Evolutionary conservation across 2,329 filamentous ascomycete genomes (phyloP).

Genomic region (Penicillium verrucosum): DNA sequence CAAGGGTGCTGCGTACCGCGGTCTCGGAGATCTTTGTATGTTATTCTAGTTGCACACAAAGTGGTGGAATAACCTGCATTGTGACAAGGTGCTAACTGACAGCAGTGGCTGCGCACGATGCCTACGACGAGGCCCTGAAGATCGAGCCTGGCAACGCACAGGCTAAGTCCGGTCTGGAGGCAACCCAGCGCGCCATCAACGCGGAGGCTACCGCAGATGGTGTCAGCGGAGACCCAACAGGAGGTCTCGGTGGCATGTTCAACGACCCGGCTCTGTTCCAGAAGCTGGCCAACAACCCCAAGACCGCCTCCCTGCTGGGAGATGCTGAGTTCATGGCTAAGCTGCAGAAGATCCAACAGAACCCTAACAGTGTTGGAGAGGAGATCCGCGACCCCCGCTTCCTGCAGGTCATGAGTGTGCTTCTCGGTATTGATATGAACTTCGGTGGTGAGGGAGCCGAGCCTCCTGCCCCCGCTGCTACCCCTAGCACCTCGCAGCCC

Average conservation of each 20-base stretch:
- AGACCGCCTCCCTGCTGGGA: conserved; percentile 76
- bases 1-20: conserved; percentile 88
- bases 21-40: conserved; percentile 72
- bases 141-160: conserved; percentile 87
- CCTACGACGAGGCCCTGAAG: conserved; percentile 93
- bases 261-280: conserved; percentile 84
- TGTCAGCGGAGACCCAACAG: conserved; percentile 62
- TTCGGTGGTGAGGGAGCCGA: conserved; percentile 54
- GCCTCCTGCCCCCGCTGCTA: conserved; percentile 70
- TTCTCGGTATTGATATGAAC: conserved; percentile 91
- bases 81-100: conserved; percentile 8
- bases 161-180: conserved; percentile 80
- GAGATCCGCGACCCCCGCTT: conserved; percentile 88
- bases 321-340: conserved; percentile 89
- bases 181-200: conserved; percentile 85
- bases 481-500: conserved; percentile 46
- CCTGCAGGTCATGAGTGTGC: conserved; percentile 87
- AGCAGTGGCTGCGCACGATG: conserved; percentile 72
- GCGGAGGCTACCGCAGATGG: conserved; percentile 65
- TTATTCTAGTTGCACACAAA: conserved; percentile 3
- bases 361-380: conserved; percentile 73
- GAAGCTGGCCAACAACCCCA: conserved; percentile 91
- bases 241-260: conserved; percentile 87
- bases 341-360: conserved; percentile 73
- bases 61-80: background rate